Conservation (phyloP, 495 filamentous ascomycete genomes). For the Xylaria sp. region DNA sequence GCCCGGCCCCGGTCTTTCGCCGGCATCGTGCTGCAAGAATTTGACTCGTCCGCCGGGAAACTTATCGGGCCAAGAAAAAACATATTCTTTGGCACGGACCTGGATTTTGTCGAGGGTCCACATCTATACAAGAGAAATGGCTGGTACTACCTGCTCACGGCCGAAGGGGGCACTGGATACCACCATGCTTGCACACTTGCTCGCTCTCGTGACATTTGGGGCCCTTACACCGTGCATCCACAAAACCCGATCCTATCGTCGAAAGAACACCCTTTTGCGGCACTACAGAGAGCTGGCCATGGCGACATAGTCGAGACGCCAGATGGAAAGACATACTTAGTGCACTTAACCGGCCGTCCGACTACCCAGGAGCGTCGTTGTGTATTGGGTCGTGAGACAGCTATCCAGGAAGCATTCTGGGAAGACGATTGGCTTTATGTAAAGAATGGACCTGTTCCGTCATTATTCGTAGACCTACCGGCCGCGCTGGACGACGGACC, state of each 20-base stretch:
- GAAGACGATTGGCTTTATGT: slow-evolving; percentile 63
- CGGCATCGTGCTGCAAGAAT: slow-evolving; percentile 59
- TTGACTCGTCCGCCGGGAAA: slow-evolving; percentile 50
- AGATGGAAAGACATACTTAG: slow-evolving; percentile 62
- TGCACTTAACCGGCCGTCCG: slow-evolving; percentile 61
- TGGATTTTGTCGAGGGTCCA: slow-evolving; percentile 65
- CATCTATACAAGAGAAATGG: slow-evolving; percentile 65
- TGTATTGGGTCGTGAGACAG: slow-evolving; percentile 61
- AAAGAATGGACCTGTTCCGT: slow-evolving; percentile 62
- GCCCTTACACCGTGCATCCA: slow-evolving; percentile 64
- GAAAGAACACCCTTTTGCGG: slow-evolving; percentile 51
- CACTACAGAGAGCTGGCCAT: slow-evolving; percentile 63
- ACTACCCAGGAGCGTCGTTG: slow-evolving; percentile 60
- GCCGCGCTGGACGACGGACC: slow-evolving; percentile 52
- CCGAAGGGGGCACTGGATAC: slow-evolving; percentile 68
- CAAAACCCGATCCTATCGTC: slow-evolving; percentile 54
- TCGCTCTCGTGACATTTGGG: slow-evolving; percentile 60
- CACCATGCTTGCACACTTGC: slow-evolving; percentile 62
- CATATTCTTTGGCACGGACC: slow-evolving; percentile 62
- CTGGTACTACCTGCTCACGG: slow-evolving; percentile 65
- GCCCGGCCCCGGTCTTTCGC: slow-evolving; percentile 51
- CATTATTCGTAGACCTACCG: slow-evolving; percentile 58
- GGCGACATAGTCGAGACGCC: slow-evolving; percentile 66
- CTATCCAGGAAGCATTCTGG: slow-evolving; percentile 63
- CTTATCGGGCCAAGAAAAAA: slow-evolving; percentile 56